Conservation (phyloP, 1,139 yeast genomes). For the Yamadazyma jaroonii region DNA sequence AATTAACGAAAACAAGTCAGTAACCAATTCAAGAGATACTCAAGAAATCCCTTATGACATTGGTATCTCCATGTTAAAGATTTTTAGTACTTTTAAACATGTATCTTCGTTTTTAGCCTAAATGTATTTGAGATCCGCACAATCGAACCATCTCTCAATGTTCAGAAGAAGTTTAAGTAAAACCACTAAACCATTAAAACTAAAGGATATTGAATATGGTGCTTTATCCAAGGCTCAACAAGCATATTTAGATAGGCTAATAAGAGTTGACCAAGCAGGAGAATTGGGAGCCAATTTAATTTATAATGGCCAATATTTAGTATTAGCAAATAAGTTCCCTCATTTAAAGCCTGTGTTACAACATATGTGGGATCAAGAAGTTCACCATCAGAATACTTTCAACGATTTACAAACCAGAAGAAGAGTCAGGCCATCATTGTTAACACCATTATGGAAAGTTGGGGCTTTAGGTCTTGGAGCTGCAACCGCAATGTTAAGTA, state of each 20-base stretch:
- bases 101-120: slow-evolving; percentile 11
- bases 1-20: slow-evolving; percentile 48
- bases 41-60: slow-evolving; percentile 47
- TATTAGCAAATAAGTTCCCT: slow-evolving; percentile 67
- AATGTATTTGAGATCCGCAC: background rate
- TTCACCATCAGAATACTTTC: slow-evolving; percentile 85
- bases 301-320: slow-evolving; percentile 85
- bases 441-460: slow-evolving; percentile 90
- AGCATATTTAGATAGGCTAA: slow-evolving; percentile 70
- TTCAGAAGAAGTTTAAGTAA: slow-evolving; percentile 7
- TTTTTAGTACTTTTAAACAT: slow-evolving; percentile 31
- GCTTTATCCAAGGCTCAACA: slow-evolving; percentile 56
- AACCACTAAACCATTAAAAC: background rate
- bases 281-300: slow-evolving; percentile 97
- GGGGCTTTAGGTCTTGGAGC: slow-evolving; percentile 90
- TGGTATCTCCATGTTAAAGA: slow-evolving; percentile 48
- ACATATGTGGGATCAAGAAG: slow-evolving; percentile 99
- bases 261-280: slow-evolving; percentile 97
- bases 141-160: background rate
- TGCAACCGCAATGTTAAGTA: slow-evolving; percentile 81
- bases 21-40: slow-evolving; percentile 60
- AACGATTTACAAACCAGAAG: slow-evolving; percentile 70
- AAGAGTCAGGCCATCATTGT: slow-evolving; percentile 83
- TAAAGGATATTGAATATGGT: slow-evolving; percentile 31
- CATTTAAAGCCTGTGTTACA: slow-evolving; percentile 69